These are phyloP conservation scores for Lactarius sp. DNA, from an alignment of 768 basidiomycete species.

Conservation along the genomic window DNA sequence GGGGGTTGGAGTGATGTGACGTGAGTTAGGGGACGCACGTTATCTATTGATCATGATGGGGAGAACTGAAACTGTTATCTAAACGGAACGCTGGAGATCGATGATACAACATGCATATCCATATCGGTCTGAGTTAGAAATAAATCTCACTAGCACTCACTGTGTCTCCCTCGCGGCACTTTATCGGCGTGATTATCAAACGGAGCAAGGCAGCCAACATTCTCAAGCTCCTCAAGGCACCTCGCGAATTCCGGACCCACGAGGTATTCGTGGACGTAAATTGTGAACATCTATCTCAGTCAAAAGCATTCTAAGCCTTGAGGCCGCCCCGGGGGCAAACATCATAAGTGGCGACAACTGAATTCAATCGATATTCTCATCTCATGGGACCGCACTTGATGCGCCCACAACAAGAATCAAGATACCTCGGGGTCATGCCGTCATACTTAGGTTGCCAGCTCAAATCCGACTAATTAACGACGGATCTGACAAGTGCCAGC, in stretches of 20 bases:
- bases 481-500: background rate
- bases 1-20: background rate
- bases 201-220: conserved; percentile 1
- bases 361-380: background rate
- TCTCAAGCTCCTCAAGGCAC: background rate
- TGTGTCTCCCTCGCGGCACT: conserved; percentile 6
- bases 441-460: background rate
- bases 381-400: background rate
- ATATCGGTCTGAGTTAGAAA: conserved; percentile 15
- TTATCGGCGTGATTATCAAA: conserved; percentile 4
- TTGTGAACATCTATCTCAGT: background rate
- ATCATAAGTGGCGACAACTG: background rate
- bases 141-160: background rate
- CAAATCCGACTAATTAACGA: background rate
- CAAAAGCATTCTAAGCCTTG: background rate
- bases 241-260: background rate
- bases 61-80: no score
- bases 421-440: background rate
- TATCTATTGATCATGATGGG: no score
- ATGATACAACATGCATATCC: background rate
- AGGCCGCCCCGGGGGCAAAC: no score
- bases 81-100: background rate
- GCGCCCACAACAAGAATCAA: background rate
- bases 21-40: no score
- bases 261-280: background rate